These are phyloP conservation scores for Wickerhamiella qilinensis DNA, from an alignment of 805 yeast genomes.

Conservation along the genomic window DNA sequence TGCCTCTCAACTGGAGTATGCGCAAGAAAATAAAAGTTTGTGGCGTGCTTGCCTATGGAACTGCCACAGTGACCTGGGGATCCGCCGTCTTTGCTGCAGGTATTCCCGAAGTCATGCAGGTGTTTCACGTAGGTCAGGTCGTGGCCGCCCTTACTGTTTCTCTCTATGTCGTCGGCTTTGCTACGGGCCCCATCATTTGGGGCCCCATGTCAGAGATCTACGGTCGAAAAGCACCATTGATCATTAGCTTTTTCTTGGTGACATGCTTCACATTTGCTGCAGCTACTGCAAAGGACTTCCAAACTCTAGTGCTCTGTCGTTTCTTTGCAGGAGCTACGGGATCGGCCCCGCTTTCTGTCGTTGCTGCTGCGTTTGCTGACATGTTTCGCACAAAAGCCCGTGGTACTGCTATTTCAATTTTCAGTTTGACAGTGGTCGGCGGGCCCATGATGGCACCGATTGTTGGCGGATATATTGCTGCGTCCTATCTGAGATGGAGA, in stretches of 20 bases:
- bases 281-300: conserved; percentile 57
- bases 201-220: conserved; percentile 36
- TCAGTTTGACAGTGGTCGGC: conserved; percentile 48
- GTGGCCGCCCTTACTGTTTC: conserved; percentile 68
- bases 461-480: conserved; percentile 42
- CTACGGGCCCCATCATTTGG: conserved; percentile 82
- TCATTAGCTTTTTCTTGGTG: conserved; percentile 35
- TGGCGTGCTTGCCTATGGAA: conserved; percentile 10
- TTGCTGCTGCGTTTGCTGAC: conserved; percentile 70
- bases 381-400: conserved; percentile 45
- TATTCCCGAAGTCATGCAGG: conserved; percentile 29
- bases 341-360: conserved; percentile 66
- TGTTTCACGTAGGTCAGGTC: conserved; percentile 44
- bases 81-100: conserved; percentile 20
- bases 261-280: conserved; percentile 46
- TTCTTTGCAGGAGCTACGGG: conserved; percentile 66
- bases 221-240: conserved; percentile 35
- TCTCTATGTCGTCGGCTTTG: conserved; percentile 77
- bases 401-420: conserved; percentile 56
- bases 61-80: conserved; percentile 2
- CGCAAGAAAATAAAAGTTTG: not conserved
- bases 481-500: conserved; percentile 12
- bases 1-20: conserved; percentile 4
- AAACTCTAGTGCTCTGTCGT: conserved; percentile 56
- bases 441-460: conserved; percentile 71